Base-by-base conservation (phyloP, 305 asterid genomes). In the Rubia tinctorum region DNA sequence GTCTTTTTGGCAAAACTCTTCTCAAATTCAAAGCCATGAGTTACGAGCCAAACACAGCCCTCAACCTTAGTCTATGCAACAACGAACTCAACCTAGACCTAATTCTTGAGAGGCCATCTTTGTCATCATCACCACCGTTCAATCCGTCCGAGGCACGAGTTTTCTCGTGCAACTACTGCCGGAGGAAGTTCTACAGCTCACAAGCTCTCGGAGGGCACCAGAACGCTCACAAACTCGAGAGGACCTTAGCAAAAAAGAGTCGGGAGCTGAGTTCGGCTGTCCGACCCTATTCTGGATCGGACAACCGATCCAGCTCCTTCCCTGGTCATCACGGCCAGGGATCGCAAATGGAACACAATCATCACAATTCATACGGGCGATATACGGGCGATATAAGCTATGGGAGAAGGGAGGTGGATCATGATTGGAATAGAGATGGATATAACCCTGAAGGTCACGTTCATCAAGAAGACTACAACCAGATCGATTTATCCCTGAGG, bases 201-300 rank as follows among this genome's bases (percentile, higher is more conserved):
- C 97, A 91, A 71, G 97, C 97, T 1, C 86, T 91, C 2, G 97
- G 97, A 14, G 97, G 97, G 22, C 97, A 91, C 80, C 97, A 91
- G 66, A 91, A 91, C 62, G 97, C 98, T 2, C 98, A 93, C 77
- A 93, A 89, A 72, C 89, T 93, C 23, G 98, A 93, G 86, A 84
- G 98, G 76, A 89, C 97, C 44, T 75, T 93, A 43, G 97, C 96
- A 17, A 93, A 90, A 84, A 93, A 89, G 74, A 89, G 95, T 86
- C 73, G 90, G 74, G 95, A 90, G 73, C 45, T 86, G 44, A 72
- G 75, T 63, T 67, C 88, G 8, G 75, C 79, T 14, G 77, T 79
- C 44, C 75, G 73, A 64, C 79, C 78, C 17, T 88, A 83, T 64
- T 72, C 86, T 11, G 82, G 81, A 1, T 74, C 75, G 9, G 79